Evolutionary conservation across 225 moss, liverwort and hornwort species (phyloP).

Genomic region (Pseudoscleropodium purum): DNA sequence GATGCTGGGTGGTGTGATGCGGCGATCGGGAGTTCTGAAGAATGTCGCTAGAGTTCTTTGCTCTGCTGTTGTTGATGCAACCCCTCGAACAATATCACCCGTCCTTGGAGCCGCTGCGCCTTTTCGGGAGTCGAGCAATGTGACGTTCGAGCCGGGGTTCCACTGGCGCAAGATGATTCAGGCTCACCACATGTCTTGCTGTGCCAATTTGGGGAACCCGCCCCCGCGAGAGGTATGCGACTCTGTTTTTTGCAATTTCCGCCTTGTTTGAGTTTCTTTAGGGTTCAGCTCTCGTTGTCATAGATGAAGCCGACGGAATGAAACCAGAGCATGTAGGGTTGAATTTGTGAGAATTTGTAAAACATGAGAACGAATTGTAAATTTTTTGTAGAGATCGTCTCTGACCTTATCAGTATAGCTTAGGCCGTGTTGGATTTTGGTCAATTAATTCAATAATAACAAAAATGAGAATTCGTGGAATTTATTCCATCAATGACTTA

Average conservation of each 20-base stretch:
- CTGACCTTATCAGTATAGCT: background rate
- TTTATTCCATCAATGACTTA: background rate
- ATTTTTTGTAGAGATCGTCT: background rate
- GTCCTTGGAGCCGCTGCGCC: background rate
- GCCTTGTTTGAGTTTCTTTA: background rate
- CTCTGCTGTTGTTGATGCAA: slow-evolving; percentile 1
- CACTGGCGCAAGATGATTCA: slow-evolving; percentile 53
- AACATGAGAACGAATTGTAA: background rate
- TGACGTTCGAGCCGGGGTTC: slow-evolving; percentile 45
- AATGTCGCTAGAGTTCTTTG: slow-evolving; percentile 9
- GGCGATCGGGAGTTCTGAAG: slow-evolving; percentile 12
- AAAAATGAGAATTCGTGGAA: background rate
- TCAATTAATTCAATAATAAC: too few relatives aligned
- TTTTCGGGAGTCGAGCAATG: slow-evolving; percentile 10
- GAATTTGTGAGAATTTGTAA: background rate
- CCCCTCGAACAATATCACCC: background rate
- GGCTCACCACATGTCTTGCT: slow-evolving; percentile 64
- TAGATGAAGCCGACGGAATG: background rate
- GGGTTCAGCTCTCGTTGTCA: background rate
- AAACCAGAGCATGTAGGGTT: background rate
- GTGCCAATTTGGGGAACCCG: slow-evolving; percentile 72
- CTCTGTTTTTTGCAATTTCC: background rate
- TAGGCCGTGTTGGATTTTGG: background rate
- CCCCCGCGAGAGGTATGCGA: slow-evolving; percentile 64
- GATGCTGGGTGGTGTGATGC: slow-evolving; percentile 15